Evolutionary conservation across 352 stramenopile genomes (phyloP), one percentile per base, ranked within the genome.

Genomic region (Phytopythium kandeliae): DNA sequence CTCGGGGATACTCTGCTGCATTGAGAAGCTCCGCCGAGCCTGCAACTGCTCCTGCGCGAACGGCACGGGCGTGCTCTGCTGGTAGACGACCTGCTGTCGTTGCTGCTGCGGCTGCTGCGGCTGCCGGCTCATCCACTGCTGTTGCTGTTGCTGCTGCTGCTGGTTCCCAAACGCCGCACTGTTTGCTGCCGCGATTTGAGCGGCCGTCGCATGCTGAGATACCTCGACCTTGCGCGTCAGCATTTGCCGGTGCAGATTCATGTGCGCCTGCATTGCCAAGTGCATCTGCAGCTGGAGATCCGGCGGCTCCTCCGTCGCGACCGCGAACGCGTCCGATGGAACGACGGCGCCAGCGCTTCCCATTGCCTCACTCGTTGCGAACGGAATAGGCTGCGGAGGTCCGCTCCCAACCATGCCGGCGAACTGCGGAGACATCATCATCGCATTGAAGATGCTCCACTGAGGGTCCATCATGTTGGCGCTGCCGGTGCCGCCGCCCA

Each of bases 221-320:
- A 92, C 80, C 38, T 86, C 78, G 28, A 92, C 83, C 48, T 94
- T 94, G 51, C 83, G 83, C 47, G 69, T 87, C 21, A 94, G 73
- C 83, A 94, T 94, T 51, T 94, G 80, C 3, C 81, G 83, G 53
- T 94, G 83, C 35, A 95, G 57, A 42, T 89, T 90, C 84, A 95
- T 95, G 49, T 95, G 84, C 48, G 81, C 78, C 57, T 92, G 82
- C 81, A 95, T 92, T 19, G 80, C 79, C 59, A 91, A 55, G 53
- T 94, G 84, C 77, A 92, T 92, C 55, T 92, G 80, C 58, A 91
- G 55, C 37, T 90, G 83, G 28, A 92, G 53, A 48, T 92, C 76
- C 3, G 56, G 73, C 19, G 75, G 54, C 24, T 81, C 73, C 25
- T 85, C 72, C 2, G 2, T 24, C 6, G 87, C 62, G 26, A 91